Evolutionary conservation across 202 grass and related monocot genomes (phyloP), one percentile per base, ranked within the genome.

Genomic region (Brachypodium distachyon): DNA sequence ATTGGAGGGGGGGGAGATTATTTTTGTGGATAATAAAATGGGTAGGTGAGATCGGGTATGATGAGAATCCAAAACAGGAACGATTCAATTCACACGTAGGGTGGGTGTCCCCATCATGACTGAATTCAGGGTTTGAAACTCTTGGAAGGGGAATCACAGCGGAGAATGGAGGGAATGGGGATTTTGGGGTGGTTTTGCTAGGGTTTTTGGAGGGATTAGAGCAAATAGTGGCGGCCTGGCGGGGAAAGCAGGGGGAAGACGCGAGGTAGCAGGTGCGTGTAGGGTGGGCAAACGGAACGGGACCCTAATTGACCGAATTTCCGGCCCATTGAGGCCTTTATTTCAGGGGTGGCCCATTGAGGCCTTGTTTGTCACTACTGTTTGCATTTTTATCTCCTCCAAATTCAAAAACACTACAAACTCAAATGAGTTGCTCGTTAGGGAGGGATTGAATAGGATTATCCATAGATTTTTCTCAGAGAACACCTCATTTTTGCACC

Each of bases 171-270:
- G 65, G 56, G 34, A 63, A 63, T 22, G 79, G 57, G 32, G 17
- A 72, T 53, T 81, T 42, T 12, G 55, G 34, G 57, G 25, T 25
- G 66, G 66, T 71, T 81, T 64, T 64, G 79, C 79, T 81, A 81
- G 79, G 79, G 79, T 64, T 81, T 71, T 67, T 28, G 66, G 39
- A 70, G 52, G 65, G 55, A 81, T 17, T 1, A 7, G 3, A 4
- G 19, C 41, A 3, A 23, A 48, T n/a, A 29, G 57, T 29, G 57
- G 57, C 57, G 57, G 57, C 57, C 18, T 34, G 42, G 42, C 31
- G 18, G 37, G 25, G 41, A 67, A 6, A 13, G 26, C 8, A 18
- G 28, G 28, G 9, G 17, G 16, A 60, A 60, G 0, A 9, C 29
- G 6, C 7, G 55, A 6, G 32, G 18, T 14, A 14, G 27, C 18